phyloP scores from a whole-genome alignment of 805 yeast genomes.

The Ogataea polymorpha region DNA sequence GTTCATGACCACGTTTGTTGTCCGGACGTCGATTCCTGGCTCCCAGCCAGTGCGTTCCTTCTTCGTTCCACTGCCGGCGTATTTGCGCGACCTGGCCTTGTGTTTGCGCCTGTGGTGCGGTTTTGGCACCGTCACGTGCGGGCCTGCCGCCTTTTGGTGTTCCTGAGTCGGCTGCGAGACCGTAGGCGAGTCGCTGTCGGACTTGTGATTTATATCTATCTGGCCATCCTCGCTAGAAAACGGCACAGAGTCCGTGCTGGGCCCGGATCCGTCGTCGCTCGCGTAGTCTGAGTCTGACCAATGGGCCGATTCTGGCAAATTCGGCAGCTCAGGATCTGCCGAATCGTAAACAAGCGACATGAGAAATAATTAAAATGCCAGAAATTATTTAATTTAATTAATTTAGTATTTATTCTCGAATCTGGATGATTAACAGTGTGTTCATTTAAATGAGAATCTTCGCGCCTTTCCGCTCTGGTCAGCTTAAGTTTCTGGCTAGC shows the following conservation, averaged over 20 bases:
- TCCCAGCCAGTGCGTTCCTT: conserved; percentile 51
- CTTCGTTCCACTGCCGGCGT: conserved; percentile 37
- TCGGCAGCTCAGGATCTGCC: conserved; percentile 39
- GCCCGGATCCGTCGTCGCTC: conserved; percentile 8
- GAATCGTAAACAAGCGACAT: conserved; percentile 34
- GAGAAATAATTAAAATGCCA: background rate
- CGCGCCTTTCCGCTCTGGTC: background rate
- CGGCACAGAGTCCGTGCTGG: background rate
- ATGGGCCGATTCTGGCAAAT: conserved; percentile 35
- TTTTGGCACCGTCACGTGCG: background rate
- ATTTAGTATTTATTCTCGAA: too few species aligned
- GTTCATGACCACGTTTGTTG: conserved; percentile 48
- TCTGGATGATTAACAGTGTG: background rate
- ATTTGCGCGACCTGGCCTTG: conserved; percentile 26
- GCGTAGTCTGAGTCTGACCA: conserved; percentile 34
- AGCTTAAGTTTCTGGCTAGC: background rate
- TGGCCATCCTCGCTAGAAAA: background rate
- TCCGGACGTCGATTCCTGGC: conserved; percentile 54
- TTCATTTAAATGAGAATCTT: background rate
- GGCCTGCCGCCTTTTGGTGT: conserved; percentile 4
- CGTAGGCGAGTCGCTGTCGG: background rate
- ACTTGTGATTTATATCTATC: background rate
- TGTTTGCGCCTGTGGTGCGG: conserved; percentile 4
- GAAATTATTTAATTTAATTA: too few species aligned
- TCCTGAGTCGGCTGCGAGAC: conserved; percentile 4